Conservation (phyloP, 306 rosid genomes). For the Vicia villosa region DNA sequence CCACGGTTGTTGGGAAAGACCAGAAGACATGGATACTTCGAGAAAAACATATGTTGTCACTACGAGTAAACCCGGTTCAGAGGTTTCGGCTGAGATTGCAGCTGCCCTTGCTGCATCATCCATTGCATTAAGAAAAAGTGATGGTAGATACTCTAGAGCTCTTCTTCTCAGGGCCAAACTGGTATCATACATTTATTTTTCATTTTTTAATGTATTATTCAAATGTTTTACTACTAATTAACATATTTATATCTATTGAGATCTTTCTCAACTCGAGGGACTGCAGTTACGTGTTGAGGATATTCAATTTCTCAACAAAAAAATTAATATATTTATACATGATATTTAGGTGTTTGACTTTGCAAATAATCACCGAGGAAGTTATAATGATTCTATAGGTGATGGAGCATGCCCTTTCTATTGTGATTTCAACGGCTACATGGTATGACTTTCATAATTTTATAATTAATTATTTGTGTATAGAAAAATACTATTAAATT, state of each 20-base stretch:
- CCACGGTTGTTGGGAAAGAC: constrained; percentile 58
- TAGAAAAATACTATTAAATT: too few species aligned
- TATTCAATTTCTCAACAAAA: too few species aligned
- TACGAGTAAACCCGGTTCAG: constrained; percentile 34
- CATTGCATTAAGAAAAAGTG: constrained; percentile 21
- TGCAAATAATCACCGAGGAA: constrained; percentile 51
- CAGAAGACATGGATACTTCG: constrained; percentile 63
- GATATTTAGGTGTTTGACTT: constrained; percentile 49
- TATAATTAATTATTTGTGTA: not conserved
- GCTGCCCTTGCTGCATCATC: constrained; percentile 60
- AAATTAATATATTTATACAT: not conserved
- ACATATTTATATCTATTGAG: too few species aligned
- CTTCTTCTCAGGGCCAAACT: constrained; percentile 38
- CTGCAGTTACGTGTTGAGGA: too few species aligned
- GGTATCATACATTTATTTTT: constrained; percentile 1
- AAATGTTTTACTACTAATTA: not conserved
- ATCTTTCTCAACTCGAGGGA: too few species aligned
- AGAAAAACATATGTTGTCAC: constrained; percentile 16
- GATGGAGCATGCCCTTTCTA: constrained; percentile 52
- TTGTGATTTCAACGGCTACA: constrained; percentile 48
- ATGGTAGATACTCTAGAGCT: constrained; percentile 13
- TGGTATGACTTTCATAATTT: constrained; percentile 34
- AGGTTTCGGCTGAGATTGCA: constrained; percentile 48
- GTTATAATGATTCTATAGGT: constrained; percentile 39
- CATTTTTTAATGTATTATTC: not conserved